phyloP scores from a whole-genome alignment of 495 filamentous ascomycete species.

The Talaromyces ruber region DNA sequence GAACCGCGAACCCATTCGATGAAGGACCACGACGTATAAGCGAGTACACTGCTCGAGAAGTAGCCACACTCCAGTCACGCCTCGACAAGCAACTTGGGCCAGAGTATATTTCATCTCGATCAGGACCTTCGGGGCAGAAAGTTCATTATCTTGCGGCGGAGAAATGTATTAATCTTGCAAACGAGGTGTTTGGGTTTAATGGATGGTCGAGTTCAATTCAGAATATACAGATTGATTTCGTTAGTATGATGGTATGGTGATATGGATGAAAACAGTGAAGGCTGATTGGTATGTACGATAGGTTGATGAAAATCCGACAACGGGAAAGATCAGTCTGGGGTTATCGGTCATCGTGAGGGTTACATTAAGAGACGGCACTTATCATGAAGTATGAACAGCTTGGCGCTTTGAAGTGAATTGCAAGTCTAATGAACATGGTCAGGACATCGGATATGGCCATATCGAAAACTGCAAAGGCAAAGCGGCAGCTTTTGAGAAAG shows the following conservation, averaged over 20 bases:
- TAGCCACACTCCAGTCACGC: slow-evolving; percentile 75
- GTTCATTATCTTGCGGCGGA: slow-evolving; percentile 89
- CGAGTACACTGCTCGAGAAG: slow-evolving; percentile 81
- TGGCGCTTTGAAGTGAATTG: neutral
- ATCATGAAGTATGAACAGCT: slow-evolving; percentile 56
- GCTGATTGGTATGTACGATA: slow-evolving; percentile 17
- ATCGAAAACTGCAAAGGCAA: slow-evolving; percentile 95
- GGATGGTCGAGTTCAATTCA: slow-evolving; percentile 91
- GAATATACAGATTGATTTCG: slow-evolving; percentile 85
- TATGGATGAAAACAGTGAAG: slow-evolving; percentile 29
- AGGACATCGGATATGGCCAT: slow-evolving; percentile 91
- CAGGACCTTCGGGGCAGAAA: slow-evolving; percentile 71
- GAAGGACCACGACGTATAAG: slow-evolving; percentile 56
- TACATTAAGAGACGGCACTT: slow-evolving; percentile 84
- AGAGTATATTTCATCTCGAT: slow-evolving; percentile 82
- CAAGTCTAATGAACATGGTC: neutral
- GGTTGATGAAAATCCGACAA: slow-evolving; percentile 54
- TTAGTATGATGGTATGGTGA: slow-evolving; percentile 25
- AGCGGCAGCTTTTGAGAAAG: slow-evolving; percentile 90
- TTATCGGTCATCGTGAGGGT: slow-evolving; percentile 84
- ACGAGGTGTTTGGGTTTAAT: slow-evolving; percentile 98
- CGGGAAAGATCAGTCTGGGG: slow-evolving; percentile 68
- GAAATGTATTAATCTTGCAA: slow-evolving; percentile 91
- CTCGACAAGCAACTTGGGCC: slow-evolving; percentile 93
- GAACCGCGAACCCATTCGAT: slow-evolving; percentile 66